phyloP scores from a whole-genome alignment of 441 rosid genomes.

The Dalechampia spathulata region DNA sequence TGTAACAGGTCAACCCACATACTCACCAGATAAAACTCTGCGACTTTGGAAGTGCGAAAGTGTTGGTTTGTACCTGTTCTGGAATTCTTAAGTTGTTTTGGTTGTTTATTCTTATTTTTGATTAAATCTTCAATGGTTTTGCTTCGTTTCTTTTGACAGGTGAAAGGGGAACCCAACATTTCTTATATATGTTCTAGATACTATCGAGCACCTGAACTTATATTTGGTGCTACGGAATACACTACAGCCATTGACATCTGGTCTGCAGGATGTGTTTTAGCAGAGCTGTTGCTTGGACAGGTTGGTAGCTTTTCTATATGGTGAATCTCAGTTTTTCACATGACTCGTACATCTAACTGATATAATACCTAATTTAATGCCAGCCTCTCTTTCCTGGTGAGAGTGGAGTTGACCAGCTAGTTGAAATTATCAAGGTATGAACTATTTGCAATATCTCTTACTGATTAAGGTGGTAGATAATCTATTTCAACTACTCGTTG shows the following conservation, averaged over 20 bases:
- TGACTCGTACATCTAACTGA: constrained; percentile 5
- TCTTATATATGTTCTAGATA: constrained; percentile 95
- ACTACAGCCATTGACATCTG: constrained; percentile 94
- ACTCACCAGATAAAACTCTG: constrained; percentile 92
- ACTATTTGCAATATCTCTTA: background rate
- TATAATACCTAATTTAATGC: constrained; percentile 7
- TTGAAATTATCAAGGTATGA: constrained; percentile 85
- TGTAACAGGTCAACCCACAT: constrained; percentile 75
- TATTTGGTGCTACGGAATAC: constrained; percentile 93
- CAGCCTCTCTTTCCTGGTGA: constrained; percentile 79
- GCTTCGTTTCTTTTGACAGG: constrained; percentile 38
- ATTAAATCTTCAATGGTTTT: background rate
- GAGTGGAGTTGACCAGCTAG: constrained; percentile 98
- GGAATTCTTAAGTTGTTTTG: background rate
- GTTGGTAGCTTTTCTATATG: constrained; percentile 26
- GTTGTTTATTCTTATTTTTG: background rate
- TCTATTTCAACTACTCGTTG: too few species aligned
- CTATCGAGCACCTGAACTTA: constrained; percentile 96
- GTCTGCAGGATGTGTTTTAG: constrained; percentile 96
- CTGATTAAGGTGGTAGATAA: background rate
- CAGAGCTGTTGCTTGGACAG: constrained; percentile 95
- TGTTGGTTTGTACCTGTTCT: constrained; percentile 53
- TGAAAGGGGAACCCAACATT: constrained; percentile 92
- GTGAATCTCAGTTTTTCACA: background rate
- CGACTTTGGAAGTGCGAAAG: constrained; percentile 97